A percentile compares a stretch with the other conserved stretches of the same genome.
These are phyloP conservation scores for Populus nigra DNA, from an alignment of 345 rosid species.

Conservation along the genomic window DNA sequence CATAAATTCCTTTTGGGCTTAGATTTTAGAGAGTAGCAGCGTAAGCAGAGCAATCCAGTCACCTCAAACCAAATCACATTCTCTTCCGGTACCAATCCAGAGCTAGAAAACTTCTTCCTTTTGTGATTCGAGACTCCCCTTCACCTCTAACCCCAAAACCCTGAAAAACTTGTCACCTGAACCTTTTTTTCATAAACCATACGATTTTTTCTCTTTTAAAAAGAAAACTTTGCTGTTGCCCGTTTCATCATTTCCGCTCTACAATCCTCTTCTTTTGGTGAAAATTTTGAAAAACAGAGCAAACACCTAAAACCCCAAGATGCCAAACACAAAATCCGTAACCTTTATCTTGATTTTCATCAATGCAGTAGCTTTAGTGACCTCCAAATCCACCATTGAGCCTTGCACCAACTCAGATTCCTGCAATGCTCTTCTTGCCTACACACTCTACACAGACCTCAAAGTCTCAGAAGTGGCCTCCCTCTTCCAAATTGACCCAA, in stretches of 20 bases:
- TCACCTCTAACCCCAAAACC: constrained; percentile 3
- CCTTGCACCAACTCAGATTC: constrained; percentile 79
- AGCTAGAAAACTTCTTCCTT: background rate
- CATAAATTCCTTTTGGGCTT: background rate
- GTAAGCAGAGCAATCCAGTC: background rate
- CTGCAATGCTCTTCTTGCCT: constrained; percentile 82
- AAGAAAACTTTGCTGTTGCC: background rate
- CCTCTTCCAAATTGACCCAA: constrained; percentile 87
- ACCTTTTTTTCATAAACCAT: background rate
- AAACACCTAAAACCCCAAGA: constrained; percentile 11
- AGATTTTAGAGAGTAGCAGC: background rate
- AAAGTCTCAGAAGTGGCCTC: constrained; percentile 87
- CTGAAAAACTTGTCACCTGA: background rate
- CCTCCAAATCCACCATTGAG: constrained; percentile 84
- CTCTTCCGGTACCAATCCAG: background rate
- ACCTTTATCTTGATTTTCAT: constrained; percentile 30
- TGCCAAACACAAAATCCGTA: constrained; percentile 34
- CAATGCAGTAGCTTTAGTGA: constrained; percentile 35
- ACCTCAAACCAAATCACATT: background rate
- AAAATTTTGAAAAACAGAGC: background rate
- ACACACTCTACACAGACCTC: constrained; percentile 90
- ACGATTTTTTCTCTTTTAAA: background rate
- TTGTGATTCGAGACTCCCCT: too few relatives aligned
- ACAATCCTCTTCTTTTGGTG: background rate
- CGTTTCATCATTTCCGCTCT: background rate